Percentiles rank a stretch among this genome's conserved stretches.
Evolutionary conservation across 192 early-diverging fungal genomes (phyloP).

Genomic region (Coemansia sp.): DNA sequence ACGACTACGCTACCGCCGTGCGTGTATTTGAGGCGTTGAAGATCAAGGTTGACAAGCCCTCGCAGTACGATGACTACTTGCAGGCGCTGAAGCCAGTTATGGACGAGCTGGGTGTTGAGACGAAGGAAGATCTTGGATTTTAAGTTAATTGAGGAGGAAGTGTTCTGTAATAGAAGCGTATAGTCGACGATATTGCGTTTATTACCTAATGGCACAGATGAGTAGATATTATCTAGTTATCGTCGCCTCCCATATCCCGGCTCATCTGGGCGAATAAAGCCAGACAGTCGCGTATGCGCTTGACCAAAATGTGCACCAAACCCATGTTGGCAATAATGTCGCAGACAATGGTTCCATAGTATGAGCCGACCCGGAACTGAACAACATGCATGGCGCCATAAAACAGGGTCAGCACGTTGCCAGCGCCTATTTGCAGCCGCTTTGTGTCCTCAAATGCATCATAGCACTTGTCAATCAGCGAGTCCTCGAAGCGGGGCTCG

Average conservation of each 20-base stretch:
- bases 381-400: constrained; percentile 48
- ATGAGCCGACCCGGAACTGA: constrained; percentile 51
- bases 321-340: constrained; percentile 47
- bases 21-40: constrained; percentile 94
- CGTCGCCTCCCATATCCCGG: constrained; percentile 9
- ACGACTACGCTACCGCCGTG: constrained; percentile 91
- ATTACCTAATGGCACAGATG: not conserved
- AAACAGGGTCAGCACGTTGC: constrained; percentile 40
- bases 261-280: constrained; percentile 30
- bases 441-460: constrained; percentile 51
- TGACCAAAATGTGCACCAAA: constrained; percentile 44
- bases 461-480: constrained; percentile 51
- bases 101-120: constrained; percentile 84
- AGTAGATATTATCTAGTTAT: not conserved
- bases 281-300: constrained; percentile 39
- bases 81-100: constrained; percentile 82
- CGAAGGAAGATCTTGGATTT: constrained; percentile 86
- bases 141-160: constrained; percentile 23
- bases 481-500: constrained; percentile 46
- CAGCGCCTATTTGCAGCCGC: constrained; percentile 41
- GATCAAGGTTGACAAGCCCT: constrained; percentile 81
- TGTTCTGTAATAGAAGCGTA: constrained; percentile 16
- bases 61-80: constrained; percentile 88
- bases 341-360: constrained; percentile 51
- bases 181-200: not conserved